Conservation (phyloP, 768 basidiomycete species). For the Dictyophora rubrovolvata region DNA sequence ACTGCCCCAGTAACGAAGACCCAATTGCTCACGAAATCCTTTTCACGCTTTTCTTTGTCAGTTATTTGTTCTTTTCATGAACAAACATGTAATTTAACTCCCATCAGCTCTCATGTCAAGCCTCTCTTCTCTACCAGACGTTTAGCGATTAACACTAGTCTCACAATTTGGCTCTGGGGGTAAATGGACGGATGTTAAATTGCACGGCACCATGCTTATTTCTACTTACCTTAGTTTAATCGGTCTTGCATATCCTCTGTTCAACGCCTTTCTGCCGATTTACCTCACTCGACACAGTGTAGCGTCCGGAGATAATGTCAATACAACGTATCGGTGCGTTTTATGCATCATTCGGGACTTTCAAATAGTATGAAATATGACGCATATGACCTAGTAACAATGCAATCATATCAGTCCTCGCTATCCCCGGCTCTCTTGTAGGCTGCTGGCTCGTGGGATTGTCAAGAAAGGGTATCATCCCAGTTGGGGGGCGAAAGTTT, state of each 20-base stretch:
- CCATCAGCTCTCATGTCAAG: constrained; percentile 33
- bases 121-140: constrained; percentile 38
- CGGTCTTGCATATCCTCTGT: constrained; percentile 46
- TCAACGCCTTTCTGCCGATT: constrained; percentile 40
- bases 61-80: constrained; percentile 10
- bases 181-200: constrained; percentile 15
- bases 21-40: constrained; percentile 23
- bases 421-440: constrained; percentile 38
- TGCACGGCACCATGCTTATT: not conserved
- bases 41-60: constrained; percentile 32
- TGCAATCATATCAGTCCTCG: constrained; percentile 36
- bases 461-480: constrained; percentile 25
- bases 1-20: constrained; percentile 15
- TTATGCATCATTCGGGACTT: not conserved
- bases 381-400: constrained; percentile 26
- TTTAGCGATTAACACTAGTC: constrained; percentile 34
- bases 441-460: constrained; percentile 36
- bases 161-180: constrained; percentile 46
- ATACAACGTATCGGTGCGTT: constrained; percentile 27
- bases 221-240: constrained; percentile 25
- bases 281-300: constrained; percentile 26
- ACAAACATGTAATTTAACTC: not conserved
- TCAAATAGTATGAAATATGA: not conserved
- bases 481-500: constrained; percentile 35
- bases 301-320: constrained; percentile 16